Conservation (phyloP, 2,329 filamentous ascomycete genomes). For the Trichoderma semiorbis region DNA sequence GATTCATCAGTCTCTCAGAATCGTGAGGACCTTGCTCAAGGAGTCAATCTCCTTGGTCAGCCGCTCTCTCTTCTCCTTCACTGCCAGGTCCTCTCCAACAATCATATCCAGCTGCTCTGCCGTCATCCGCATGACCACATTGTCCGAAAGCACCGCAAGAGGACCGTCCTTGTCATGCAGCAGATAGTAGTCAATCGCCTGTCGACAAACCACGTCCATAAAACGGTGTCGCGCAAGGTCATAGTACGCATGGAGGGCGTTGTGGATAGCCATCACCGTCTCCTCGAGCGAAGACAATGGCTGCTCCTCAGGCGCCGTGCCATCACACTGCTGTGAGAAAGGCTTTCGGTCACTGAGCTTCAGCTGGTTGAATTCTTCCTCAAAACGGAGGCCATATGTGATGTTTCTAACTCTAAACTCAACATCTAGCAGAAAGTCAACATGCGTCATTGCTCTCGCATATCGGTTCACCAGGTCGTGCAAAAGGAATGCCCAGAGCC, state of each 20-base stretch:
- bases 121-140: constrained; percentile 47
- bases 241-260: constrained; percentile 61
- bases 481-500: constrained; percentile 44
- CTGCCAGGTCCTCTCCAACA: constrained; percentile 47
- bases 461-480: constrained; percentile 44
- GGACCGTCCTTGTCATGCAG: constrained; percentile 49
- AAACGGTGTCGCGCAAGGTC: constrained; percentile 58
- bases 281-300: constrained; percentile 27
- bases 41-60: constrained; percentile 45
- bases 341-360: constrained; percentile 5
- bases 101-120: constrained; percentile 50
- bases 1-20: constrained; percentile 20
- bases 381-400: constrained; percentile 23
- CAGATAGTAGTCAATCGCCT: constrained; percentile 54
- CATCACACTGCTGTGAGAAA: neutral
- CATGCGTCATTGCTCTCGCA: constrained; percentile 44
- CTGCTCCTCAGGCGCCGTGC: neutral
- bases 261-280: constrained; percentile 52
- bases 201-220: constrained; percentile 59
- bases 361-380: constrained; percentile 21
- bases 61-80: constrained; percentile 31
- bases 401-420: constrained; percentile 25
- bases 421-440: constrained; percentile 45
- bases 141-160: constrained; percentile 49
- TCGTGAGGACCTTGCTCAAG: constrained; percentile 36